phyloP scores from a whole-genome alignment of 805 yeast genomes.

The Nakazawaea populi region DNA sequence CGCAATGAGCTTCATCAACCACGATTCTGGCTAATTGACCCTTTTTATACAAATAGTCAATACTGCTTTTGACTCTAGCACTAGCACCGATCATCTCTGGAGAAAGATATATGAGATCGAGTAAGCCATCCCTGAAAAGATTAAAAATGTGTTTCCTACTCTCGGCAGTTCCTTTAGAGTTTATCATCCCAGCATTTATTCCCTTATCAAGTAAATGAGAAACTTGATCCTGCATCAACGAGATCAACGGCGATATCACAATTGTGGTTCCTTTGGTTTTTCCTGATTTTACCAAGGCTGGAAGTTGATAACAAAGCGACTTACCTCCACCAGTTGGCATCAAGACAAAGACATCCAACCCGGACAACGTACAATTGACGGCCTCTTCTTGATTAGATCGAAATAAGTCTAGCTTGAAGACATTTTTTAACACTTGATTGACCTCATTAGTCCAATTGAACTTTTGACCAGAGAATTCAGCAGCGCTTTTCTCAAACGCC shows the following conservation, averaged over 20 bases:
- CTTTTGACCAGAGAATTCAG: conserved; percentile 21
- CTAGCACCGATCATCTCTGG: conserved; percentile 93
- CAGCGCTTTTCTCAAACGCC: conserved; percentile 19
- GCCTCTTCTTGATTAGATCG: conserved; percentile 86
- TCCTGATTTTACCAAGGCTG: conserved; percentile 78
- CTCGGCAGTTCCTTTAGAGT: conserved; percentile 61
- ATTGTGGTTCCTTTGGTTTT: conserved; percentile 78
- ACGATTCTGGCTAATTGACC: conserved; percentile 75
- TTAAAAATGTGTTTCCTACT: conserved; percentile 61
- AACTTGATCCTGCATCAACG: conserved; percentile 97
- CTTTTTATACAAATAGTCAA: conserved; percentile 48
- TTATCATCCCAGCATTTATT: conserved; percentile 83
- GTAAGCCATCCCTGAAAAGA: conserved; percentile 54
- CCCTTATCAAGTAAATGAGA: conserved; percentile 62
- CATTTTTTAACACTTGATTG: conserved; percentile 43
- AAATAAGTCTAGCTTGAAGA: conserved; percentile 62
- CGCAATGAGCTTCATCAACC: conserved; percentile 97
- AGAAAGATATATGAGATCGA: conserved; percentile 79
- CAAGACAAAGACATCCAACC: conserved; percentile 85
- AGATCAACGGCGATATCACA: conserved; percentile 90
- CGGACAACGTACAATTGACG: conserved; percentile 65
- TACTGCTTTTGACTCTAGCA: conserved; percentile 56
- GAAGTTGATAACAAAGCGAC: conserved; percentile 90
- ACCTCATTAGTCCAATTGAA: conserved; percentile 69
- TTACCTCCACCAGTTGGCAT: conserved; percentile 99